These are phyloP conservation scores for Yamadazyma pseudoaaseri DNA, from an alignment of 1,139 yeast species.

Conservation along the genomic window DNA sequence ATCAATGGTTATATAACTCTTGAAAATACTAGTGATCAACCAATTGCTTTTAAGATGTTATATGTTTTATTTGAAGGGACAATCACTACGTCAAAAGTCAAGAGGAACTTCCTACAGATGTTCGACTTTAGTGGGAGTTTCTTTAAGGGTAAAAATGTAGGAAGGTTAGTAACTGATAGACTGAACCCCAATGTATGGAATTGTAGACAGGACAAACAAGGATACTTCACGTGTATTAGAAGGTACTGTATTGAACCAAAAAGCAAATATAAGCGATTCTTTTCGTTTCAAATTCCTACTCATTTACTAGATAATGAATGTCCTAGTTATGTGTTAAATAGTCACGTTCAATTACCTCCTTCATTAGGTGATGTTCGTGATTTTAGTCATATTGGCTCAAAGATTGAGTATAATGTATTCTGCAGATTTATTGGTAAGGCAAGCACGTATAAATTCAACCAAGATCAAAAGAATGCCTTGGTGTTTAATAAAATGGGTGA, in stretches of 20 bases:
- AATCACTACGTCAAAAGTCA: conserved; percentile 16
- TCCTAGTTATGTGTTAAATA: conserved; percentile 27
- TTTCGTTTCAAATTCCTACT: conserved; percentile 43
- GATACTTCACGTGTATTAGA: conserved; percentile 22
- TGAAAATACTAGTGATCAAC: conserved; percentile 22
- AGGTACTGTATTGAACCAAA: conserved; percentile 1
- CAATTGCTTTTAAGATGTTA: conserved; percentile 41
- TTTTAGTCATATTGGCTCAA: conserved; percentile 26
- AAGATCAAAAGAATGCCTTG: conserved; percentile 21
- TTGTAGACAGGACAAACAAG: conserved; percentile 23
- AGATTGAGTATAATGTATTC: conserved; percentile 35
- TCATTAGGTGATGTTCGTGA: conserved; percentile 32
- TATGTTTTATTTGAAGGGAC: conserved; percentile 43
- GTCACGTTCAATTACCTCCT: conserved; percentile 41
- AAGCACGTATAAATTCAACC: conserved; percentile 23
- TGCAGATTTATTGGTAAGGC: conserved; percentile 45
- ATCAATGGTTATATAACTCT: conserved; percentile 38
- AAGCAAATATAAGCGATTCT: conserved; percentile 36
- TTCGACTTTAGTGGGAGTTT: conserved; percentile 44
- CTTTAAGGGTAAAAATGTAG: conserved; percentile 27
- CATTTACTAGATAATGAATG: conserved; percentile 40
- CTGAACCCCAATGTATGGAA: conserved; percentile 17
- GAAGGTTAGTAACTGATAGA: conserved; percentile 31
- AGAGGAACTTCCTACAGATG: conserved; percentile 38
- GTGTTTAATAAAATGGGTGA: conserved; percentile 40